Evolutionary conservation across 352 stramenopile genomes (phyloP).

Genomic region (Phytophthora cryptogea): DNA sequence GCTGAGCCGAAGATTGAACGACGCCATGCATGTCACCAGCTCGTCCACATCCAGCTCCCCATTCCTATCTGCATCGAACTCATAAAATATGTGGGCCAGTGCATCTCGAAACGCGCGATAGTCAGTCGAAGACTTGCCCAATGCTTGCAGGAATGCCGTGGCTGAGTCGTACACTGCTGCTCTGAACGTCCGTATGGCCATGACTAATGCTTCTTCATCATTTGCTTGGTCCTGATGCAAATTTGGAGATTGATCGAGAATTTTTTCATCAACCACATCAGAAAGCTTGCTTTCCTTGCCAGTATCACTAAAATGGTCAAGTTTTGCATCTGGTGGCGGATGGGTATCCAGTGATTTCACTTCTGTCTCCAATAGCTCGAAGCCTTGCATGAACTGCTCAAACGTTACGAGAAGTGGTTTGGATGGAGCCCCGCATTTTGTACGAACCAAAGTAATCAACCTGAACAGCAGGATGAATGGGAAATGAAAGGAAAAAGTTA

Average conservation of each 20-base stretch:
- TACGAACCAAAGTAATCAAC: slow-evolving; percentile 57
- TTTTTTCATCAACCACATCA: neutral
- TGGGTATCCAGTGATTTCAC: neutral
- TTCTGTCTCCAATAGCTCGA: slow-evolving; percentile 38
- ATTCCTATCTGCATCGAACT: slow-evolving; percentile 60
- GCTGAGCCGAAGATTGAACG: slow-evolving; percentile 51
- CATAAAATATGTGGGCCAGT: slow-evolving; percentile 51
- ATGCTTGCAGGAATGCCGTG: slow-evolving; percentile 25
- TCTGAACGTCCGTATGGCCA: slow-evolving; percentile 41
- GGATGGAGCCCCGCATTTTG: slow-evolving; percentile 41
- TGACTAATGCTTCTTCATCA: slow-evolving; percentile 42
- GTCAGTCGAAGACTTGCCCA: slow-evolving; percentile 31
- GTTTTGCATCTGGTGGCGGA: neutral
- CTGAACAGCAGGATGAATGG: slow-evolving; percentile 17
- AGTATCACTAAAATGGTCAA: neutral
- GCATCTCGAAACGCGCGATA: slow-evolving; percentile 64
- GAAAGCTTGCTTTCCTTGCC: neutral
- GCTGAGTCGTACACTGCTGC: slow-evolving; percentile 49
- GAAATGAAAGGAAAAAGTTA: slow-evolving; percentile 10
- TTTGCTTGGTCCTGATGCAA: slow-evolving; percentile 4
- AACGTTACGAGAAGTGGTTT: slow-evolving; percentile 51
- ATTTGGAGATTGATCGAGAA: neutral
- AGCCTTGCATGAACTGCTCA: slow-evolving; percentile 59
- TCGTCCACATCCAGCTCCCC: slow-evolving; percentile 60
- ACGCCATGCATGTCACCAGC: slow-evolving; percentile 51